Conservation (phyloP, 495 filamentous ascomycete species). For the Podospora pseudopauciseta region DNA sequence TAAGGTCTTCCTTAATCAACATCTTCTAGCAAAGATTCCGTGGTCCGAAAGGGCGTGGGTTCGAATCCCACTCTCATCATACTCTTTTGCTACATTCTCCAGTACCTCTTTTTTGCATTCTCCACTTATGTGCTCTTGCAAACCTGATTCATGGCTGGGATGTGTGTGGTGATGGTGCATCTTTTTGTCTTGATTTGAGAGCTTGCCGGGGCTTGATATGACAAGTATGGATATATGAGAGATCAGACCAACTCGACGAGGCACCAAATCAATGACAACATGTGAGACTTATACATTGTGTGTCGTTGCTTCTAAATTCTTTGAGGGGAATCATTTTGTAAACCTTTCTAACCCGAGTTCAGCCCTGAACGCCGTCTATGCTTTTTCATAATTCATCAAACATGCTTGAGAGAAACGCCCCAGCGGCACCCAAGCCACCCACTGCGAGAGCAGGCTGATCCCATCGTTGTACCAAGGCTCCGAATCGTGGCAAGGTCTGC, state of each 20-base stretch:
- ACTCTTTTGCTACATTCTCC: neutral
- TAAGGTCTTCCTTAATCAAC: neutral
- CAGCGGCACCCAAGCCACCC: slow-evolving; percentile 35
- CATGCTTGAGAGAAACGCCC: slow-evolving; percentile 30
- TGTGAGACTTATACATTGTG: no score
- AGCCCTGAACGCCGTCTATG: neutral
- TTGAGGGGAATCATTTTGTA: neutral
- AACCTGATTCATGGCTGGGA: neutral
- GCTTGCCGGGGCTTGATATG: neutral
- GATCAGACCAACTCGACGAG: neutral
- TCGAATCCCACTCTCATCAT: slow-evolving; percentile 34
- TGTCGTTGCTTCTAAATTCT: neutral
- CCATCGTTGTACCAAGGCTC: slow-evolving; percentile 36
- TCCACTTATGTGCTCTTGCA: neutral
- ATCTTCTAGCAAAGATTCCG: slow-evolving; percentile 2
- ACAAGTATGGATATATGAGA: neutral
- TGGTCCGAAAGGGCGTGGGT: slow-evolving; percentile 37
- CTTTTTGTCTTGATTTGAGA: neutral
- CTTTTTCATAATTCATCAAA: slow-evolving; percentile 2
- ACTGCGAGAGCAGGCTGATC: slow-evolving; percentile 23
- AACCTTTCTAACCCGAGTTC: neutral
- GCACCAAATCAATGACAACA: no score
- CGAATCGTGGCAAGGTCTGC: slow-evolving; percentile 31
- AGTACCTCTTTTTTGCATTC: neutral
- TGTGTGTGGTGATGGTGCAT: neutral